A percentile compares a stretch with the other conserved stretches of the same genome.
phyloP scores from a whole-genome alignment of 805 yeast genomes.

The Suhomyces faveliae region DNA sequence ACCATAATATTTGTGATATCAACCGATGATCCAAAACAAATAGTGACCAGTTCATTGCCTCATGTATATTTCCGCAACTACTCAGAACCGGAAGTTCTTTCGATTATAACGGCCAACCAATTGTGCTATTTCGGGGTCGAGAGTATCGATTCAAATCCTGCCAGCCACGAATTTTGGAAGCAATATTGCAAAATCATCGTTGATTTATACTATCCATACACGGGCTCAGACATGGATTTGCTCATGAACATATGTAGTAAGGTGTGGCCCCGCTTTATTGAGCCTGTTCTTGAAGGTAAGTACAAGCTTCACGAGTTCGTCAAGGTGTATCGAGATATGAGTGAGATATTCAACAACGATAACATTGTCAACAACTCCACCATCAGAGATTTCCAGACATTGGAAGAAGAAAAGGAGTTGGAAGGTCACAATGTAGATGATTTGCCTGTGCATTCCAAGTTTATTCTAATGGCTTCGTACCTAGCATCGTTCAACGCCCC shows the following conservation, averaged over 20 bases:
- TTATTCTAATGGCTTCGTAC: constrained; percentile 75
- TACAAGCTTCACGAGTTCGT: constrained; percentile 29
- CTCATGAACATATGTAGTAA: constrained; percentile 29
- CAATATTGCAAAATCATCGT: constrained; percentile 44
- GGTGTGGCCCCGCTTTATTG: constrained; percentile 35
- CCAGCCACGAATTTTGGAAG: constrained; percentile 34
- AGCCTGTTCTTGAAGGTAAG: constrained; percentile 22
- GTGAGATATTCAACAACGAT: constrained; percentile 27
- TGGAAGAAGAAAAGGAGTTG: constrained; percentile 20
- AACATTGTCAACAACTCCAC: constrained; percentile 30
- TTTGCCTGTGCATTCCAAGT: constrained; percentile 62
- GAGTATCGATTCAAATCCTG: constrained; percentile 13
- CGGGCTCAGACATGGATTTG: constrained; percentile 44
- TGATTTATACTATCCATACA: constrained; percentile 44
- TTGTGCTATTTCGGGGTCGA: constrained; percentile 22
- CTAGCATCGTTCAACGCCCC: constrained; percentile 77
- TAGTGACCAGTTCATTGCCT: constrained; percentile 42
- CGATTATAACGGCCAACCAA: constrained; percentile 34
- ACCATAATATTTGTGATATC: constrained; percentile 41
- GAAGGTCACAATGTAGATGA: constrained; percentile 34
- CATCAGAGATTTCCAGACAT: constrained; percentile 25
- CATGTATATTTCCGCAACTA: constrained; percentile 41
- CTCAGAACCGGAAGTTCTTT: constrained; percentile 31
- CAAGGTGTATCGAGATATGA: constrained; percentile 32
- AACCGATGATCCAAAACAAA: constrained; percentile 36